phyloP scores from a whole-genome alignment of 2,329 filamentous ascomycete genomes.

The Aspergillus sergii region DNA sequence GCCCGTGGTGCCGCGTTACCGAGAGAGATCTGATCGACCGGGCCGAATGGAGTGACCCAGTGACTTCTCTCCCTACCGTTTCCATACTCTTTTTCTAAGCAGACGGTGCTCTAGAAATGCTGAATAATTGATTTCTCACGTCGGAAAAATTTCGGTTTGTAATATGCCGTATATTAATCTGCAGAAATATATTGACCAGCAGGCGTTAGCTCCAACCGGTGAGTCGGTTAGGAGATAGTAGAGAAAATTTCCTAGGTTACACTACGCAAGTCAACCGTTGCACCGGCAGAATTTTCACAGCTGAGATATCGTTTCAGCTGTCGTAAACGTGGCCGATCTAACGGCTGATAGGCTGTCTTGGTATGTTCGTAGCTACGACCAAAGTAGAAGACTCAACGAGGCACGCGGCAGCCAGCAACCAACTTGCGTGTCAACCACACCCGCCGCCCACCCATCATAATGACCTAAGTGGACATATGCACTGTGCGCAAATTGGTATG shows the following conservation, averaged over 20 bases:
- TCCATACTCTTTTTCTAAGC: not conserved
- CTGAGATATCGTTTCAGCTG: not conserved
- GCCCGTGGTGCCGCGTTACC: conserved; percentile 13
- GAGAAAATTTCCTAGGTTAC: not conserved
- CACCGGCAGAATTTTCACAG: conserved; percentile 9
- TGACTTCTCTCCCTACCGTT: not conserved
- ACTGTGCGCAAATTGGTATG: not conserved
- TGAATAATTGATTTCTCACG: not conserved
- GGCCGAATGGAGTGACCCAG: conserved; percentile 16
- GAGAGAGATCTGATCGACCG: conserved; percentile 17
- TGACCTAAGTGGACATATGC: conserved; percentile 3
- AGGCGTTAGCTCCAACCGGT: not conserved
- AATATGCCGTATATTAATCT: not conserved
- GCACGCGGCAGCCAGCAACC: conserved; percentile 1
- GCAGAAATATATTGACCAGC: not conserved
- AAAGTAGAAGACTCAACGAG: not conserved
- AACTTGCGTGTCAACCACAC: not conserved
- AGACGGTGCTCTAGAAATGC: not conserved
- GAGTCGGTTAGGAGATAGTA: not conserved
- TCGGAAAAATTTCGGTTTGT: not conserved
- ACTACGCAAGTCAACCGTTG: not conserved
- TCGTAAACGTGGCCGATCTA: not conserved
- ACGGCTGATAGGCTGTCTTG: not conserved
- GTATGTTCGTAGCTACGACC: not conserved
- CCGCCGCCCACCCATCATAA: not conserved